These are phyloP conservation scores for Collariella sp. DNA, from an alignment of 495 filamentous ascomycete genomes.

Conservation along the genomic window DNA sequence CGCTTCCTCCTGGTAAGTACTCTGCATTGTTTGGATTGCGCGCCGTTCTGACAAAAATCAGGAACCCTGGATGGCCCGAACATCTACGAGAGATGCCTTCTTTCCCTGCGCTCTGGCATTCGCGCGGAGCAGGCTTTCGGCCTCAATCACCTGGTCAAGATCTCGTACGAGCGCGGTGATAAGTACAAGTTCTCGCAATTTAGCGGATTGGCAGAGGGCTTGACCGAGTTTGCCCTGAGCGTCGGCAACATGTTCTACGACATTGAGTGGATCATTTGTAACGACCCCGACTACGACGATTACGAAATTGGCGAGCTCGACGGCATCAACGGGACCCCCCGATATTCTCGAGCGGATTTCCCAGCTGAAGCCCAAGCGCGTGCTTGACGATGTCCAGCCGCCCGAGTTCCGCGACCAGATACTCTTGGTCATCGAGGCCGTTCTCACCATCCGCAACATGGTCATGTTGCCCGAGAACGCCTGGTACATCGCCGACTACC, in stretches of 20 bases:
- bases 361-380: conserved; percentile 41
- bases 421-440: conserved; percentile 74
- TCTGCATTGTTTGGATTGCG: neutral
- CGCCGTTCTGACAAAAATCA: conserved; percentile 22
- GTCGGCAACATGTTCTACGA: conserved; percentile 68
- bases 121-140: conserved; percentile 79
- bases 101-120: conserved; percentile 70
- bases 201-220: conserved; percentile 76
- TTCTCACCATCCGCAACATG: conserved; percentile 87
- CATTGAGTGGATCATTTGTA: conserved; percentile 71
- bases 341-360: conserved; percentile 63
- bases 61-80: conserved; percentile 63
- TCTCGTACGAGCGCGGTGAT: conserved; percentile 87
- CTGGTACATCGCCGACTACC: conserved; percentile 61
- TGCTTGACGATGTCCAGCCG: conserved; percentile 66
- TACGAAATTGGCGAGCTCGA: conserved; percentile 52
- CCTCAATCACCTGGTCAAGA: conserved; percentile 86
- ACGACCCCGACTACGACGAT: conserved; percentile 48
- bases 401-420: conserved; percentile 62
- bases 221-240: conserved; percentile 74
- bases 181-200: conserved; percentile 93
- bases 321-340: conserved; percentile 64
- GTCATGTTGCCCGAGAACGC: conserved; percentile 84
- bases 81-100: conserved; percentile 80
- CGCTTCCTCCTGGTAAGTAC: conserved; percentile 23